A percentile compares a stretch with the other conserved stretches of the same genome.
Conservation (phyloP, 2,329 filamentous ascomycete species). For the Tolypocladium pustulatum region DNA sequence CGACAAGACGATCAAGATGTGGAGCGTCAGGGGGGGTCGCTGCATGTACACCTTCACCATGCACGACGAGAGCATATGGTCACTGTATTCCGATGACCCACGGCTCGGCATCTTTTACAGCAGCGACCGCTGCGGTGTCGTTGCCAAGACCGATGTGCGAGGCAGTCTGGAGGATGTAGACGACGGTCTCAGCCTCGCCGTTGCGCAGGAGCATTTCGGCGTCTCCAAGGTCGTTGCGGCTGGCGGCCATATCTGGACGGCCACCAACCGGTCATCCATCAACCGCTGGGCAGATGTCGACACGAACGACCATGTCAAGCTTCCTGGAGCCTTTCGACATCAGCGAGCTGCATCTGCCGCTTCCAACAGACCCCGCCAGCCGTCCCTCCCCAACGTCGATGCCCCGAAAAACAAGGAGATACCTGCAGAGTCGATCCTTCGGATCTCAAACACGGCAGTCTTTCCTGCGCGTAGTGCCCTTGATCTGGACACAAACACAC, state of each 20-base stretch:
- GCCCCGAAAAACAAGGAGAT: constrained; percentile 50
- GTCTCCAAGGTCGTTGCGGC: constrained; percentile 59
- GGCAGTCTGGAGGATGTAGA: constrained; percentile 58
- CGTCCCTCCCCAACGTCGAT: constrained; percentile 22
- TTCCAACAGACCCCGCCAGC: constrained; percentile 22
- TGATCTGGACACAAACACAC: constrained; percentile 44
- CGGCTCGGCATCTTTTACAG: constrained; percentile 88
- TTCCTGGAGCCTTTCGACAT: constrained; percentile 43
- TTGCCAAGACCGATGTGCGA: constrained; percentile 93
- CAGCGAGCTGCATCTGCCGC: constrained; percentile 35
- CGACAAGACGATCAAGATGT: constrained; percentile 95
- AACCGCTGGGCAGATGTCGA: constrained; percentile 87
- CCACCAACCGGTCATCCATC: constrained; percentile 82
- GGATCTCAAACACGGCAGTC: constrained; percentile 72
- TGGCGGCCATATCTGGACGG: constrained; percentile 77
- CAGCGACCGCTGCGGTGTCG: constrained; percentile 78
- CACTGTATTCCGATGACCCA: constrained; percentile 79
- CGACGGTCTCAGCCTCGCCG: constrained; percentile 80
- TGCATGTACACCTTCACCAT: constrained; percentile 98
- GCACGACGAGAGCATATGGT: constrained; percentile 98
- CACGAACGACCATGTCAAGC: constrained; percentile 60
- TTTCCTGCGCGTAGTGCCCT: constrained; percentile 52
- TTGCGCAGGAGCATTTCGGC: constrained; percentile 84
- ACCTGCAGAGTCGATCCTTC: constrained; percentile 64
- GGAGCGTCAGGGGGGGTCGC: constrained; percentile 88